Conservation (phyloP, 441 rosid species). For the Erysimum pusillum region DNA sequence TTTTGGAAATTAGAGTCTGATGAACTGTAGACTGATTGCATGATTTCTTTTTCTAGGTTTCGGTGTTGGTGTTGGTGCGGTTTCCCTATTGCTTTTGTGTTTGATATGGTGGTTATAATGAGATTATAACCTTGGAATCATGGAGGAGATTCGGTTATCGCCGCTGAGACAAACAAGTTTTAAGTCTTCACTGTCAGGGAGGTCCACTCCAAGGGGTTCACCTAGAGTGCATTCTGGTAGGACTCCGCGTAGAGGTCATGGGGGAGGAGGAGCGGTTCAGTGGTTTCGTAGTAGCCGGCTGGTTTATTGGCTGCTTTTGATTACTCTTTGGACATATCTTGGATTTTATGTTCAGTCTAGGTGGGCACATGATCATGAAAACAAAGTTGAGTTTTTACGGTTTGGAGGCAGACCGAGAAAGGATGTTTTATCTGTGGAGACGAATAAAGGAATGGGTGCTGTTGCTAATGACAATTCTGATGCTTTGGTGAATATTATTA, state of each 20-base stretch:
- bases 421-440: constrained; percentile 47
- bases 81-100: not conserved
- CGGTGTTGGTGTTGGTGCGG: not conserved
- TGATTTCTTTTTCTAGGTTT: constrained; percentile 14
- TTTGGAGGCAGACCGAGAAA: constrained; percentile 61
- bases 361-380: constrained; percentile 93
- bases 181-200: constrained; percentile 76
- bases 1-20: constrained; percentile 1
- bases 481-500: constrained; percentile 51
- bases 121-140: constrained; percentile 36
- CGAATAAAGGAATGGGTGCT: constrained; percentile 54
- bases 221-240: constrained; percentile 75
- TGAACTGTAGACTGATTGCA: constrained; percentile 1
- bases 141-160: constrained; percentile 63
- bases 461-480: constrained; percentile 57
- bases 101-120: not conserved
- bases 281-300: constrained; percentile 81
- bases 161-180: constrained; percentile 66
- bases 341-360: constrained; percentile 94
- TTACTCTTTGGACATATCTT: constrained; percentile 91
- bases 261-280: constrained; percentile 52
- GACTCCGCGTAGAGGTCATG: constrained; percentile 73
- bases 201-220: constrained; percentile 77
- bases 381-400: constrained; percentile 66
- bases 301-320: constrained; percentile 86